Conservation (phyloP, 176 grass and related monocot species). For the Oryza punctata region DNA sequence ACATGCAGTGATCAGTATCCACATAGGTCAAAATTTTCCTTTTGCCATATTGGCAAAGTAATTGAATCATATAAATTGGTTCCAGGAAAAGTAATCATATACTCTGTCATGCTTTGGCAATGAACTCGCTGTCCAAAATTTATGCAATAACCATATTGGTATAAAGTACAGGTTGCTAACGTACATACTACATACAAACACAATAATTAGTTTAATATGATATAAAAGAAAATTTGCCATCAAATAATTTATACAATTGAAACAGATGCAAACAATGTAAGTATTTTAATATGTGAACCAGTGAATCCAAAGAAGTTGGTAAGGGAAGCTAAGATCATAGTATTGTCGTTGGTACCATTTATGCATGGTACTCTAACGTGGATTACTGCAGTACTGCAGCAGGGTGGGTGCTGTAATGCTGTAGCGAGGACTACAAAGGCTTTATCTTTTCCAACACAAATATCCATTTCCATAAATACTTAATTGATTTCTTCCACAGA, state of each 20-base stretch:
- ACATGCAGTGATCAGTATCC: background rate
- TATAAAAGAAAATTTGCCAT: background rate
- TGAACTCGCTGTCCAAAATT: background rate
- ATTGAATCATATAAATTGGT: background rate
- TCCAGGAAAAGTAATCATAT: background rate
- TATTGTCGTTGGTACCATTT: background rate
- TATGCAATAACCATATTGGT: background rate
- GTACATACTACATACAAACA: background rate
- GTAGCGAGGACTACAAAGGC: background rate
- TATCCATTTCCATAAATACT: background rate
- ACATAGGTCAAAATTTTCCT: background rate
- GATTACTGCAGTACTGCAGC: background rate
- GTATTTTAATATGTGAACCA: background rate
- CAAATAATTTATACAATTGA: background rate
- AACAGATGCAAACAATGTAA: background rate
- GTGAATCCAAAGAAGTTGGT: slow-evolving; percentile 4
- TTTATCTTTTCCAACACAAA: background rate
- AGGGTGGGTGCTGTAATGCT: too few relatives aligned
- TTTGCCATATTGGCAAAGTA: background rate
- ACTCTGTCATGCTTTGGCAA: background rate
- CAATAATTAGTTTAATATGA: background rate
- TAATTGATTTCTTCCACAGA: background rate
- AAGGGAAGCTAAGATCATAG: background rate
- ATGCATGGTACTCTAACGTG: background rate
- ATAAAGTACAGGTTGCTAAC: background rate